Base-by-base conservation (phyloP, 768 basidiomycete species). In the Dioszegia hungarica region DNA sequence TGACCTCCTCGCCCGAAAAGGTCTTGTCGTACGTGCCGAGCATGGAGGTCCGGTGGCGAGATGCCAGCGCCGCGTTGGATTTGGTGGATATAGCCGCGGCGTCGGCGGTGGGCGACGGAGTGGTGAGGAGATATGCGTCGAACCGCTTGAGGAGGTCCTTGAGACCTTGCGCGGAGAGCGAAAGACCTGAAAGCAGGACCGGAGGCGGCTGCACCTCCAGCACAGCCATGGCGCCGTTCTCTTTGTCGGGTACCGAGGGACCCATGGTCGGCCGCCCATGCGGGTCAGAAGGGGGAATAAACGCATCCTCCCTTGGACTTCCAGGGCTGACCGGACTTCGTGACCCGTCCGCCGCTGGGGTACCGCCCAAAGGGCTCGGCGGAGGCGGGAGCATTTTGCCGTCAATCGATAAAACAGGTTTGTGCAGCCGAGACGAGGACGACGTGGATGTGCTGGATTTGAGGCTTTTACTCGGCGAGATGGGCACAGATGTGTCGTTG, bases 1-100 rank as follows among this genome's bases (percentile, higher is more conserved):
- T 87, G 61, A 95, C 86, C 62, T 94, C 91, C 38, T 90, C 90
- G 27, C 92, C 92, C 15, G 84, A 85, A 76, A 94, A 93, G 57
- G 87, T 86, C 56, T 89, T 86, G 27, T 85, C 71, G 48, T 72
- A 74, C 6, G 68, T 73, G 0, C 73, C 75, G 10, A 76, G 58
- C 36, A 76, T 70, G 10, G 71, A 71, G 36, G 53, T 65, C 27
- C 70, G 57, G 37, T 68, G 67, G 37, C 72, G 54, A 34, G 67
- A 72, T 19, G 67, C 68, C 17, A 72, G 50, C 24, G 70, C 84
- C 36, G 91, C 90, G 36, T 73, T 73, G 14, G 71, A 73, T 20
- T 61, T 62, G 19, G 56, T 34, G 5, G 61, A 34, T 11, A 45
- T 36, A 28, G 54, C 44, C 1, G 63, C 44, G 1, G 60, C 56